A percentile compares a stretch with the other conserved stretches of the same genome.
Evolutionary conservation across 2,329 filamentous ascomycete species (phyloP).

Genomic region (Aspergillus tamarii): DNA sequence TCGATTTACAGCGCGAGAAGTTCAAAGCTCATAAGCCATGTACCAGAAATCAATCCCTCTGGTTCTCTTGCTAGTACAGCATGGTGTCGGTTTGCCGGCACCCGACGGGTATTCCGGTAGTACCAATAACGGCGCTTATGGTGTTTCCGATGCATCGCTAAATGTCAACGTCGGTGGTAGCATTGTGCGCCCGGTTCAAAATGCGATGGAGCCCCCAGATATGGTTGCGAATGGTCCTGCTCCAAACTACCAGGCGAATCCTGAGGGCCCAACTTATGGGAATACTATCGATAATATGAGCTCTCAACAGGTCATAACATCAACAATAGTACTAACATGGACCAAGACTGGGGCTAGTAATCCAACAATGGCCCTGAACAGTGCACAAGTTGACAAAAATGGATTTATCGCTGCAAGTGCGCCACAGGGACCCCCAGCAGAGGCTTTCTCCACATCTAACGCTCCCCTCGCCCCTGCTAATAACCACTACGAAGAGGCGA

Average conservation of each 20-base stretch:
- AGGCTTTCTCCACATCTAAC: background rate
- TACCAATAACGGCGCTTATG: background rate
- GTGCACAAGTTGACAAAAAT: background rate
- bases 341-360: background rate
- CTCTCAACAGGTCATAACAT: background rate
- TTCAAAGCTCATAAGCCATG: background rate
- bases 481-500: too few species aligned
- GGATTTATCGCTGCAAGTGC: too few species aligned
- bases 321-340: background rate
- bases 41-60: background rate
- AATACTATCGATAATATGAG: background rate
- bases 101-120: background rate
- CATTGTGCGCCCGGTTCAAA: background rate
- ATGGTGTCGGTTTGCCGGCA: background rate
- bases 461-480: background rate
- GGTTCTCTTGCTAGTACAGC: background rate
- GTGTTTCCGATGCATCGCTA: background rate
- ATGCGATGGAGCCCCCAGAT: background rate
- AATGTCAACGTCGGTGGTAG: background rate
- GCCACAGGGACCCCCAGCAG: too few species aligned
- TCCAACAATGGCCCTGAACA: background rate
- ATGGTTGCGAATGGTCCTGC: background rate
- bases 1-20: background rate
- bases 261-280: rapidly evolving
- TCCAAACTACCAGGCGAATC: background rate